These are phyloP conservation scores for Pugionium dolabratum DNA, from an alignment of 345 rosid species.

Conservation along the genomic window DNA sequence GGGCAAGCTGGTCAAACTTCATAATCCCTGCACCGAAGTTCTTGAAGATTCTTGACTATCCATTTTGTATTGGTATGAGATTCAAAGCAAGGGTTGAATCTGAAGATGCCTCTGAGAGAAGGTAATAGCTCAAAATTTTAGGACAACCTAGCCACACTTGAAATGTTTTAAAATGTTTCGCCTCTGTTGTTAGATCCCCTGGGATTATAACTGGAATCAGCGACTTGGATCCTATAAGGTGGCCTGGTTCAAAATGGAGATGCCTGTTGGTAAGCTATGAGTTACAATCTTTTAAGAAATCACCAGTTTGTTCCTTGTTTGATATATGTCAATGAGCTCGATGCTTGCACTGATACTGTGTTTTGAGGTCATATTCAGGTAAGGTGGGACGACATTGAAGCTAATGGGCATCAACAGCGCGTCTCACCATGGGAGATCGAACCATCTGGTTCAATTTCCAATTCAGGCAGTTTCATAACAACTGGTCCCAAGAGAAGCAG, in stretches of 20 bases:
- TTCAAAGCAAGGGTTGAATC: conserved; percentile 78
- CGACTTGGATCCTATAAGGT: conserved; percentile 84
- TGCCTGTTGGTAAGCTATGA: conserved; percentile 65
- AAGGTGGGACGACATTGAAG: conserved; percentile 83
- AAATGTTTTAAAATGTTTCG: conserved; percentile 38
- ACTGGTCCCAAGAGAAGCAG: conserved; percentile 78
- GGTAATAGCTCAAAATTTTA: conserved; percentile 47
- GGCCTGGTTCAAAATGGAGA: conserved; percentile 98
- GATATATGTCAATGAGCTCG: too few relatives aligned
- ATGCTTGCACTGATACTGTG: conserved; percentile 15
- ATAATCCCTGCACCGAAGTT: conserved; percentile 65
- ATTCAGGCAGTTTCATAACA: conserved; percentile 53
- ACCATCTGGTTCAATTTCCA: conserved; percentile 61
- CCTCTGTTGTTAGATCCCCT: conserved; percentile 53
- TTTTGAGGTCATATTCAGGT: conserved; percentile 50
- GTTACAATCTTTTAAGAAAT: background rate
- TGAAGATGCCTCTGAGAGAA: conserved; percentile 93
- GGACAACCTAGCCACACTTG: conserved; percentile 33
- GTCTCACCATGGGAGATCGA: conserved; percentile 98
- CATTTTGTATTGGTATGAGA: conserved; percentile 80
- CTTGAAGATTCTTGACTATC: conserved; percentile 70
- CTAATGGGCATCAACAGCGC: conserved; percentile 58
- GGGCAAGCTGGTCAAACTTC: conserved; percentile 78
- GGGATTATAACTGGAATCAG: conserved; percentile 80
- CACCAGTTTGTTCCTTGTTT: conserved; percentile 40